Base-by-base conservation (phyloP, 805 yeast species). In the Komagataella ulmi region DNA sequence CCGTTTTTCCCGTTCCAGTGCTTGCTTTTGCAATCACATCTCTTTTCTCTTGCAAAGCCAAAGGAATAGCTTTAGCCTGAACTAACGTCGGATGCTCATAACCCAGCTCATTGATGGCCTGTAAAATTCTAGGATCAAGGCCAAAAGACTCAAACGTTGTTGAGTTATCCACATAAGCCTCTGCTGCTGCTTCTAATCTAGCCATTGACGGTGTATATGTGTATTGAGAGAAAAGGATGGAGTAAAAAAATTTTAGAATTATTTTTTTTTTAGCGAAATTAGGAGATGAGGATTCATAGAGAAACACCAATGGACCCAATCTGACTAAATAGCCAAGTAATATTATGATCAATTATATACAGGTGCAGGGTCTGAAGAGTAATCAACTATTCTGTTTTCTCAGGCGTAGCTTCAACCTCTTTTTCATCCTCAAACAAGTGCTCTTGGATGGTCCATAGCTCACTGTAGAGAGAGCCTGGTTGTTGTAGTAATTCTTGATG, bases 1-100 rank as follows among this genome's bases (percentile, higher is more conserved):
- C 86, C 0, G 98, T 91, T 66, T 91, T 91, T 57, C 98, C 98
- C 7, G 96, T 85, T 3, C 99, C 99, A 0, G 99, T 91, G 23
- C 88, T 81, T 6, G 98, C 97, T 63, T 86, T 83, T 44, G 97
- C 97, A 48, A 91, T 84, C 56, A 91, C 85, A 64, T 91, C 97
- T 69, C 89, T 83, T 62, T 84, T 86, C 58, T 91, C 93, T 56
- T 88, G 85, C 51, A 93, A 68, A 1, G 99, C 97, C 49, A 93
- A 70, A 46, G 95, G 96, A 54, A 93, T 88, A n/a, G 96, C 85
- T 62, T 82, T 83, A 7, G 95, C 77, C 68, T 93, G 99, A 51
- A 93, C 85, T 53, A 88, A 74, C 1, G 98, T 93, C 7, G 99
- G 98, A 61, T 84, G 81, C 51, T 75, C 78, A 70, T 82, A 89